Conservation (phyloP, 2,329 filamentous ascomycete species). For the Nigrospora sphaerica region DNA sequence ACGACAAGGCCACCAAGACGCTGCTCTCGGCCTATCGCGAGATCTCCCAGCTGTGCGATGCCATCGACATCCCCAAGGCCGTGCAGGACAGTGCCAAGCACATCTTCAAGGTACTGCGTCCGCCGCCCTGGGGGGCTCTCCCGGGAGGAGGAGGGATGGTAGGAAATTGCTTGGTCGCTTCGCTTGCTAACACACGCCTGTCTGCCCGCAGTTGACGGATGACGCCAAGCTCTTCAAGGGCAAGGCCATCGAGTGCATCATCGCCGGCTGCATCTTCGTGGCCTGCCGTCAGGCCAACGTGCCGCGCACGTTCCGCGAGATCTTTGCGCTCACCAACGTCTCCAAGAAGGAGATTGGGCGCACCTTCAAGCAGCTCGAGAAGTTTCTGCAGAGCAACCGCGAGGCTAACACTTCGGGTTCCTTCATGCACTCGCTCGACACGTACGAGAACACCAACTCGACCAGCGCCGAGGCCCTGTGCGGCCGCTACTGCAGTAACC, state of each 20-base stretch:
- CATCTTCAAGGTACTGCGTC: conserved; percentile 61
- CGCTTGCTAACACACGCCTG: too few relatives aligned
- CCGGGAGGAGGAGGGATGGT: too few relatives aligned
- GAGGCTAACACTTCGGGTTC: conserved; percentile 48
- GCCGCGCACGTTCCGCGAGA: conserved; percentile 87
- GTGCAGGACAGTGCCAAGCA: conserved; percentile 89
- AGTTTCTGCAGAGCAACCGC: conserved; percentile 72
- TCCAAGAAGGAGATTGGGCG: conserved; percentile 96
- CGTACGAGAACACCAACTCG: conserved; percentile 67
- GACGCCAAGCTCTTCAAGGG: conserved; percentile 92
- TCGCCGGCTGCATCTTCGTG: conserved; percentile 96
- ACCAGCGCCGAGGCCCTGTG: conserved; percentile 81
- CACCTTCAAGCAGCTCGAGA: conserved; percentile 89
- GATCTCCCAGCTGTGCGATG: conserved; percentile 81
- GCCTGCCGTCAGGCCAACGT: conserved; percentile 86
- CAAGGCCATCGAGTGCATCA: conserved; percentile 88
- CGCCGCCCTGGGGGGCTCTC: too few relatives aligned
- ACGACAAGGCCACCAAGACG: conserved; percentile 76
- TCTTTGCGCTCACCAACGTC: conserved; percentile 87
- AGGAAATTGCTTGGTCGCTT: too few relatives aligned
- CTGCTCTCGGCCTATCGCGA: conserved; percentile 82
- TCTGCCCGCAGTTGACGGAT: conserved; percentile 54
- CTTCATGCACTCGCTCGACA: conserved; percentile 51
- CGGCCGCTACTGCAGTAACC: conserved; percentile 79
- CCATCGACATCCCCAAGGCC: conserved; percentile 70